Evolutionary conservation across 495 filamentous ascomycete genomes (phyloP), one percentile per base, ranked within the genome.

Genomic region (Xylaria intraflava): DNA sequence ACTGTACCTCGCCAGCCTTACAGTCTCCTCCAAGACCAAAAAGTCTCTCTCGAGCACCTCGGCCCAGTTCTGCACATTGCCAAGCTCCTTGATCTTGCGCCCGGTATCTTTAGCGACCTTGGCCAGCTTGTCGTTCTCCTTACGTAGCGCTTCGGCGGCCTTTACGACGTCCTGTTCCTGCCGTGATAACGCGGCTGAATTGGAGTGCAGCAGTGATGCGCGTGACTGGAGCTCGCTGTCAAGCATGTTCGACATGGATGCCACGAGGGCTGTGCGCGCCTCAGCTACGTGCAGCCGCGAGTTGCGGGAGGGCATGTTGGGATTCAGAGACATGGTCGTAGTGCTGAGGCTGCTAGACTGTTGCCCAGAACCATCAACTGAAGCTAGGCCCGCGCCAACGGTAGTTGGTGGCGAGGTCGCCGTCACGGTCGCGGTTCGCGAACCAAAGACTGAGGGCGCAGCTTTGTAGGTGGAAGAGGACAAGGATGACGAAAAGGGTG

Each of bases 61-160:
- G 36, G 92, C 92, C 91, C 91, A 96, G 66, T 96, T 95, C 80
- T 96, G 93, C 69, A 96, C 82, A 66, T 96, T 89, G 26, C 93
- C 93, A 61, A 96, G 80, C 78, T 95, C 89, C 74, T 96, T 96
- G 43, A 98, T 69, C 65, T 82, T 83, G 39, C 80, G 77, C 46
- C 83, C 77, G 43, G 85, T 83, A 60, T 82, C 77, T 57, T 83
- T 81, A 12, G 83, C 85, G 33, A 92, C 65, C 60, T 80, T 83
- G 60, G 78, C 75, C 69, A 86, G 81, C 69, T 83, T 77, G 47
- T 83, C 83, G 55, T 83, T 90, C 66, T 92, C 86, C 55, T 77
- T 82, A 16, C 77, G 73, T 58, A 98, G 71, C n/a, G 66, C 76
- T 10, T 73, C 78, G 8, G 88, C 87, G 27, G 82, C 76, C 60